Evolutionary conservation across 1,139 yeast species (phyloP).

Genomic region (Candida smagusa): DNA sequence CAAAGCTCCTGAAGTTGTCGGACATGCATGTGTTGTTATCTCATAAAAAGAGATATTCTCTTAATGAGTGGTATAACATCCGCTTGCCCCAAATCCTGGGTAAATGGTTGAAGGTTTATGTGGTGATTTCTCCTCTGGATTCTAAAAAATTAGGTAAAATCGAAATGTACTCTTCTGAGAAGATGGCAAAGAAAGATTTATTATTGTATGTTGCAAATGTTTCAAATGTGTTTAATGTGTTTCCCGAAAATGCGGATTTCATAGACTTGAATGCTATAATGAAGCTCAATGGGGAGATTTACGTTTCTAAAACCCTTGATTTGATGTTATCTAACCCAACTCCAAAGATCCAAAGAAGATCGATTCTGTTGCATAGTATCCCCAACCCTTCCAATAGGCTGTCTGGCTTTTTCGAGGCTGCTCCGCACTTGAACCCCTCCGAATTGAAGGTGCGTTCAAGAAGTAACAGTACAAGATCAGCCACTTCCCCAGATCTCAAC

Average conservation of each 20-base stretch:
- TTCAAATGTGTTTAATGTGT: slow-evolving; percentile 45
- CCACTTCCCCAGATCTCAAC: slow-evolving; percentile 2
- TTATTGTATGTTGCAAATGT: slow-evolving; percentile 45
- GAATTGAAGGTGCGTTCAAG: slow-evolving; percentile 3
- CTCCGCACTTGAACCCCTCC: slow-evolving; percentile 5
- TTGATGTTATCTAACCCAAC: slow-evolving; percentile 16
- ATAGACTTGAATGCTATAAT: slow-evolving; percentile 52
- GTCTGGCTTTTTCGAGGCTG: slow-evolving; percentile 7
- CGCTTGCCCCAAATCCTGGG: slow-evolving; percentile 54
- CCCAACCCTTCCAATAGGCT: slow-evolving; percentile 4
- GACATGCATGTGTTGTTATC: slow-evolving; percentile 52
- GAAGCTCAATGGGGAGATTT: slow-evolving; percentile 49
- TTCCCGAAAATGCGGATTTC: slow-evolving; percentile 52
- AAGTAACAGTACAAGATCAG: slow-evolving; percentile 5
- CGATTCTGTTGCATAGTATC: slow-evolving; percentile 7
- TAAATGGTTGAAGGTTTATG: slow-evolving; percentile 52
- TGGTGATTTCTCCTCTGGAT: slow-evolving; percentile 44
- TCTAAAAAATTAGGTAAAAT: slow-evolving; percentile 41
- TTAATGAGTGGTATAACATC: slow-evolving; percentile 55
- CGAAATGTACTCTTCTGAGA: slow-evolving; percentile 46
- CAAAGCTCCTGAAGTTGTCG: slow-evolving; percentile 51
- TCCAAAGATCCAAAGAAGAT: not conserved
- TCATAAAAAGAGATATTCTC: slow-evolving; percentile 41
- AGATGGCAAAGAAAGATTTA: slow-evolving; percentile 41
- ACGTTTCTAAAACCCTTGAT: slow-evolving; percentile 41